Percentiles rank a stretch among this genome's conserved stretches.
Conservation (phyloP, 371 early-diverging fungal genomes). For the Rhizopus arrhizus region DNA sequence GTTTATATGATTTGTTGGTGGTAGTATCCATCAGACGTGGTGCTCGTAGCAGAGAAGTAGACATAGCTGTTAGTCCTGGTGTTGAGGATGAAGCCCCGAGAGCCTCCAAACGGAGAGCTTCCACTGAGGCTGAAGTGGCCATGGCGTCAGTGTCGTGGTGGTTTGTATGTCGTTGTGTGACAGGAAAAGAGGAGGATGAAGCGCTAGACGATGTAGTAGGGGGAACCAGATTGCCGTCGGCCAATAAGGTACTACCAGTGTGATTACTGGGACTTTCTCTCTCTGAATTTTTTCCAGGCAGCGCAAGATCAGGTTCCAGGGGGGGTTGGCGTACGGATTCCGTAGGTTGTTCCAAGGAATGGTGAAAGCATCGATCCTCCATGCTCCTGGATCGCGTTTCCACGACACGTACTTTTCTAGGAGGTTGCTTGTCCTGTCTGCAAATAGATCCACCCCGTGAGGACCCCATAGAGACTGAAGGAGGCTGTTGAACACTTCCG, state of each 20-base stretch:
- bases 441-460: constrained; percentile 27
- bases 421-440: constrained; percentile 21
- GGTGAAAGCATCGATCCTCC: constrained; percentile 13
- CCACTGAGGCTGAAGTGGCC: background rate
- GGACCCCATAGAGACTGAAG: constrained; percentile 4
- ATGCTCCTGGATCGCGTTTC: constrained; percentile 13
- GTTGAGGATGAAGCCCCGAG: constrained; percentile 1
- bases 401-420: constrained; percentile 22
- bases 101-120: constrained; percentile 15
- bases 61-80: background rate
- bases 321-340: constrained; percentile 9
- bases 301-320: constrained; percentile 17
- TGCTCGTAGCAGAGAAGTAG: background rate
- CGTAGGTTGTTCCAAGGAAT: constrained; percentile 8
- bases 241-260: constrained; percentile 18
- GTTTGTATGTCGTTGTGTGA: background rate
- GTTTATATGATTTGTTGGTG: constrained; percentile 3
- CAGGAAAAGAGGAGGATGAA: background rate
- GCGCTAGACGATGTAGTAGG: constrained; percentile 7
- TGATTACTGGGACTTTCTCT: constrained; percentile 2
- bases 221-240: constrained; percentile 29
- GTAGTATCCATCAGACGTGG: constrained; percentile 1
- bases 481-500: constrained; percentile 1
- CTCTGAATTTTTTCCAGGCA: constrained; percentile 2
- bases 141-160: background rate